Conservation (phyloP, 805 yeast species). For the Metschnikowia continentalis region DNA sequence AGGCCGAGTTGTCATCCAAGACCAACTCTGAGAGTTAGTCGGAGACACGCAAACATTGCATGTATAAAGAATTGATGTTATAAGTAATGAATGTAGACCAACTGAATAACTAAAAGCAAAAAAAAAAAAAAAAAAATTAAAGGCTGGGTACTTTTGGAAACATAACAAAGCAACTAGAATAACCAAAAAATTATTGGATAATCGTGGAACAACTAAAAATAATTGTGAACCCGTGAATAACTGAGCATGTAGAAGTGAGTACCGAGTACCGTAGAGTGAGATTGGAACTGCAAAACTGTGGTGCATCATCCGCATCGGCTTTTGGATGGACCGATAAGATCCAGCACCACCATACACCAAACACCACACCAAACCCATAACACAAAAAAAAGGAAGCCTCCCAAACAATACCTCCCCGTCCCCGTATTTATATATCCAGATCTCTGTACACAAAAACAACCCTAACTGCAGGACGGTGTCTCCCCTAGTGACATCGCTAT, state of each 20-base stretch:
- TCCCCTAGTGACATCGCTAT: not conserved
- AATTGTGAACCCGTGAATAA: no score
- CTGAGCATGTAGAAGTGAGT: no score
- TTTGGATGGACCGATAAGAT: not conserved
- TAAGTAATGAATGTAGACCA: not conserved
- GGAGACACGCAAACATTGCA: not conserved
- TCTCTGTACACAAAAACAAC: not conserved
- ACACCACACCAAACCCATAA: not conserved
- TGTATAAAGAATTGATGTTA: not conserved
- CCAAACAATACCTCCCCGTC: not conserved
- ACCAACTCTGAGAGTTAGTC: constrained; percentile 18
- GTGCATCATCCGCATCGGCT: not conserved
- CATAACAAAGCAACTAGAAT: no score
- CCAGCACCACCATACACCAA: not conserved
- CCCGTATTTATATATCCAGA: no score
- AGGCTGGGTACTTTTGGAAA: no score
- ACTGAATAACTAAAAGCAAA: no score
- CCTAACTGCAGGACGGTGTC: not conserved
- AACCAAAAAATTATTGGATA: no score
- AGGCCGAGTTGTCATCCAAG: constrained; percentile 31
- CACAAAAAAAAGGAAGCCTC: no score
- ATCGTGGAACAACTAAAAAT: no score
- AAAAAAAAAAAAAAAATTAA: no score
- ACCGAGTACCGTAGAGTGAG: no score
- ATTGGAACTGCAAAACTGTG: not conserved